Percentiles rank a stretch among this genome's conserved stretches.
phyloP scores from a whole-genome alignment of 768 basidiomycete species.

The Boletus huronensis region DNA sequence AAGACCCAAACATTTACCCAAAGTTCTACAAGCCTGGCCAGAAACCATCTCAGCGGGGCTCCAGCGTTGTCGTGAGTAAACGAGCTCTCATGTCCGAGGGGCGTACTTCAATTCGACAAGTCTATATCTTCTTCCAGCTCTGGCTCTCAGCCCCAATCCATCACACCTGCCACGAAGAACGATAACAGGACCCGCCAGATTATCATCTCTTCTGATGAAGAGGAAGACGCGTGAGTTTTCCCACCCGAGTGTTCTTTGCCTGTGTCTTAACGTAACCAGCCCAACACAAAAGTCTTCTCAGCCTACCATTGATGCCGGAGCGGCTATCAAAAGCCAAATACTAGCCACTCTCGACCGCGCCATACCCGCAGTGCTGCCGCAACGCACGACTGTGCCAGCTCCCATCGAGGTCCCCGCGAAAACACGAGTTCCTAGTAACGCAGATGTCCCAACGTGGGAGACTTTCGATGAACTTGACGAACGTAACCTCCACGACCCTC shows the following conservation, averaged over 20 bases:
- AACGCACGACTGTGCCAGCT: constrained; percentile 28
- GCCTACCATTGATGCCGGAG: not conserved
- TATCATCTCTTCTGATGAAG: constrained; percentile 34
- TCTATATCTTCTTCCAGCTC: constrained; percentile 25
- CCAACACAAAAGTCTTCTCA: constrained; percentile 1
- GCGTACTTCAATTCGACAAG: constrained; percentile 8
- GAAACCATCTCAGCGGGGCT: constrained; percentile 5
- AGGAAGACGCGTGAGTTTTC: constrained; percentile 14
- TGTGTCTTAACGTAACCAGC: constrained; percentile 8
- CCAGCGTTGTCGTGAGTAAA: constrained; percentile 24
- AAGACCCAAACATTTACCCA: constrained; percentile 27
- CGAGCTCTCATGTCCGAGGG: not conserved
- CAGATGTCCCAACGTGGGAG: constrained; percentile 23
- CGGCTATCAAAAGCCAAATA: constrained; percentile 13
- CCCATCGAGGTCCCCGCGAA: constrained; percentile 30
- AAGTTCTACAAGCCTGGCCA: constrained; percentile 27
- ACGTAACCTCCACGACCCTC: constrained; percentile 26
- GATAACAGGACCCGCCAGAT: constrained; percentile 11
- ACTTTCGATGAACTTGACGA: constrained; percentile 31
- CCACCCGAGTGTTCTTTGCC: not conserved
- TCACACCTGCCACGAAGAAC: constrained; percentile 4
- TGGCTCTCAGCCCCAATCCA: constrained; percentile 21
- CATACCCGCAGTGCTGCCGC: constrained; percentile 5
- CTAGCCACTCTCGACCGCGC: constrained; percentile 27
- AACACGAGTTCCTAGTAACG: constrained; percentile 14